A percentile compares a stretch with the other conserved stretches of the same genome.
Evolutionary conservation across 2,329 filamentous ascomycete genomes (phyloP).

Genomic region (Colletotrichum agaves): DNA sequence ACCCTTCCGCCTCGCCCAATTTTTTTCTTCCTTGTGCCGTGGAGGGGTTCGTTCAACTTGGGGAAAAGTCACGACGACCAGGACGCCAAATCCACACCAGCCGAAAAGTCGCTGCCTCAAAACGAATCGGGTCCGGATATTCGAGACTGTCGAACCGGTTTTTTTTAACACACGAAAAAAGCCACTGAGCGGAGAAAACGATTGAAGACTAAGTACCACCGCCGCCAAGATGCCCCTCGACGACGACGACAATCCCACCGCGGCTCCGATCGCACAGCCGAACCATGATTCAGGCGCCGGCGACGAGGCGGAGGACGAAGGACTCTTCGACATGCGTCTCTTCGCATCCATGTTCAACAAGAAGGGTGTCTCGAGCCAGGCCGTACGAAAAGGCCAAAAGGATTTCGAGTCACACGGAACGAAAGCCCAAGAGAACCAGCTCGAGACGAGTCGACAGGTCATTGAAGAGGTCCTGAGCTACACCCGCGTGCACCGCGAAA

Average conservation of each 20-base stretch:
- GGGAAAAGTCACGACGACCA: not conserved
- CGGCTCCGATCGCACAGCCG: constrained; percentile 36
- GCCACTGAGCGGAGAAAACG: no score
- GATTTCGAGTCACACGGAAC: constrained; percentile 97
- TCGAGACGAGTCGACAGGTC: constrained; percentile 84
- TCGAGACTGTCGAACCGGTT: no score
- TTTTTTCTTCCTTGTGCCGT: not conserved
- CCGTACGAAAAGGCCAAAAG: constrained; percentile 93
- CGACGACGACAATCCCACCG: constrained; percentile 53
- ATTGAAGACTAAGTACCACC: not conserved
- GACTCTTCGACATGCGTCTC: constrained; percentile 88
- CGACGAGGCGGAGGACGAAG: constrained; percentile 77
- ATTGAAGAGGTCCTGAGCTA: constrained; percentile 89
- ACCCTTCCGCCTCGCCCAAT: not conserved
- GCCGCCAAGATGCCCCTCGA: constrained; percentile 53
- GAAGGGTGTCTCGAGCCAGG: constrained; percentile 63
- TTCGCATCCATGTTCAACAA: constrained; percentile 65
- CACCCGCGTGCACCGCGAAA: constrained; percentile 76
- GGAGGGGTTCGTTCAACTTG: constrained; percentile 9
- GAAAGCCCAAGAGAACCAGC: constrained; percentile 77
- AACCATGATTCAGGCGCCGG: constrained; percentile 40
- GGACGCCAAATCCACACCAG: not conserved
- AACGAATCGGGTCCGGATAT: no score
- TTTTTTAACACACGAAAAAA: no score
- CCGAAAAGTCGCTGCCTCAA: not conserved